Base-by-base conservation (phyloP, 2,329 filamentous ascomycete species). In the Stachybotrys echinatus region DNA sequence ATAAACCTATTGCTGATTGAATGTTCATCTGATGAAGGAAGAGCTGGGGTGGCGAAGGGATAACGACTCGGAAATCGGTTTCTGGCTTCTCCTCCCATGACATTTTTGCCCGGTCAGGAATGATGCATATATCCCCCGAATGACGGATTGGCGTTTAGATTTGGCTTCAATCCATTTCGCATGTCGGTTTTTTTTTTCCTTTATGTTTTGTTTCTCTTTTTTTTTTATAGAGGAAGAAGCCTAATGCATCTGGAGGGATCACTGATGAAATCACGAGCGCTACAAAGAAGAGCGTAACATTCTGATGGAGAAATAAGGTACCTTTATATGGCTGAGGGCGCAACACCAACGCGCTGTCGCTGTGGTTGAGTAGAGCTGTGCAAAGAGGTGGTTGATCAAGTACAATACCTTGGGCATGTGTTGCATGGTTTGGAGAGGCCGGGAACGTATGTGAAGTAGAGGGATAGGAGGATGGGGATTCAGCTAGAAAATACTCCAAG, bases 1-100 rank as follows among this genome's bases (percentile, higher is more conserved):
- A 72, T 85, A 79, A 46, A 37, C 17, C 7, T 27, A 23, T 34
- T 46, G 14, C 23, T 12, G 44, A 18, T 3, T 40, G 18, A 44
- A 19, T 38, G 48, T 42, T 22, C 37, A n/a, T 40, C 38, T 7
- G n/a, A 40, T 7, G 23, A 40, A 40, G n/a, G 38, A 17, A 40
- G n/a, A 12, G 27, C 27, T 31, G 18, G 38, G 17, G 7, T 8
- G 18, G 18, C 31, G 31, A 40, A 8, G n/a, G 7, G 38, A 40
- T 7, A 17, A 40, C 12, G 38, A n/a, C 12, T 8, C 38, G 38
- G 7, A 8, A 17, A 19, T 7, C 7, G 7, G 18, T 40, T 17
- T 40, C 38, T 40, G 7, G 7, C n/a, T 37, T 14, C 44, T 31
- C 27, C 20, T 46, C 27, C 44, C 44, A 34, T 18, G 23, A 18